Conservation (phyloP, 305 asterid genomes). For the Solanum chacoense region DNA sequence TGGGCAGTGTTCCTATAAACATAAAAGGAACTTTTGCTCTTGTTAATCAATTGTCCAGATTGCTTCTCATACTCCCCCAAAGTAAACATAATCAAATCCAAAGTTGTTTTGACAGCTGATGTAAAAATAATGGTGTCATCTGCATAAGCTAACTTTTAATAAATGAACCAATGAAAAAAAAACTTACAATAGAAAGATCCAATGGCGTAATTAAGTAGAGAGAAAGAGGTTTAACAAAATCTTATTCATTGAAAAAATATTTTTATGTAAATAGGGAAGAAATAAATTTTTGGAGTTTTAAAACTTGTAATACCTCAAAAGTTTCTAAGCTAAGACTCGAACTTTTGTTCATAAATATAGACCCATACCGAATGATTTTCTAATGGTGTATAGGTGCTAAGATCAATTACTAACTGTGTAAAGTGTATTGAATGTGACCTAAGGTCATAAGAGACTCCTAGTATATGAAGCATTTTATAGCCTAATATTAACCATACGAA, state of each 20-base stretch:
- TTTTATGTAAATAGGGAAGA: not conserved
- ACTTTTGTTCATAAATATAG: not conserved
- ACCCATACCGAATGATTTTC: not conserved
- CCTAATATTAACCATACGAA: not conserved
- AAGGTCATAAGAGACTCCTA: not conserved
- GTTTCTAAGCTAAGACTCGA: not conserved
- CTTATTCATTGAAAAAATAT: not conserved
- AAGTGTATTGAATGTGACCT: not conserved
- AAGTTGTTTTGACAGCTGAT: not conserved
- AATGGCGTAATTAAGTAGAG: not conserved
- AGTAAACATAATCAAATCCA: not conserved
- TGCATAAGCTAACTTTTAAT: not conserved
- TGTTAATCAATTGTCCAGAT: not conserved
- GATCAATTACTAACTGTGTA: not conserved
- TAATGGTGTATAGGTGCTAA: not conserved
- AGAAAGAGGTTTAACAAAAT: not conserved
- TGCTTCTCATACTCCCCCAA: not conserved
- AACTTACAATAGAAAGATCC: not conserved
- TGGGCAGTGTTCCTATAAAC: not conserved
- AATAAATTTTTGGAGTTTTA: too few species aligned
- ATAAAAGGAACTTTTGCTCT: not conserved
- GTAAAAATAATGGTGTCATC: not conserved
- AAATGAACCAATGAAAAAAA: not conserved
- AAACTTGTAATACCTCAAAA: not conserved
- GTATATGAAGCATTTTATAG: not conserved